Conservation (phyloP, 306 rosid species). For the Purshia tridentata region DNA sequence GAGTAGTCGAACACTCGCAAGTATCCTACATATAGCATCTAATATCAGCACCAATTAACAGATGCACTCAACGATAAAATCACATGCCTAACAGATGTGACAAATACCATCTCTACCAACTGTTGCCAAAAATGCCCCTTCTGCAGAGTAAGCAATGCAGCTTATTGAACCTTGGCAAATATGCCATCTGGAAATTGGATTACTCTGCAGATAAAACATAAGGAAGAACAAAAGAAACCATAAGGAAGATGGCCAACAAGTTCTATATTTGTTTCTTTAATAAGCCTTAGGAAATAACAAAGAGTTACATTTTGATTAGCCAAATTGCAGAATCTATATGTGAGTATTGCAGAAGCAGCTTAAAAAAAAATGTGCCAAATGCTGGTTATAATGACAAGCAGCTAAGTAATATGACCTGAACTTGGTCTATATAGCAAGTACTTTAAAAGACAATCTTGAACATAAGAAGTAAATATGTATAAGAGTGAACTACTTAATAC, state of each 20-base stretch:
- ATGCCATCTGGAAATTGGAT: constrained; percentile 97
- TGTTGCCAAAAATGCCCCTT: constrained; percentile 74
- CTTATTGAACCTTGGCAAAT: constrained; percentile 93
- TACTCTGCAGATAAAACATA: constrained; percentile 52
- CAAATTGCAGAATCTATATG: background rate
- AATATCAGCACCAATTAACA: constrained; percentile 30
- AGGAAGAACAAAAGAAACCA: constrained; percentile 12
- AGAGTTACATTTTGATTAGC: background rate
- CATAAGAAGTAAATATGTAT: background rate
- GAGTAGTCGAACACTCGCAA: constrained; percentile 88
- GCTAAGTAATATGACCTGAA: background rate
- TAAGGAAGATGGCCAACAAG: constrained; percentile 1
- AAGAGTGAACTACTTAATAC: background rate
- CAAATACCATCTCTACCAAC: constrained; percentile 91
- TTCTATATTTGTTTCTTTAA: background rate
- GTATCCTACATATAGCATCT: constrained; percentile 55
- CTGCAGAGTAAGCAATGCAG: constrained; percentile 69
- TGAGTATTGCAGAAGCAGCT: background rate
- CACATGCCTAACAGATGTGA: constrained; percentile 15
- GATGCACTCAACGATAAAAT: background rate
- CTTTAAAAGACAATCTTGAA: background rate
- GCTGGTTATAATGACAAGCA: background rate
- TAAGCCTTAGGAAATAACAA: background rate
- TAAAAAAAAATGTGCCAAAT: background rate
- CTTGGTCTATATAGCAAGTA: background rate